A percentile compares a stretch with the other conserved stretches of the same genome.
Conservation (phyloP, 495 filamentous ascomycete species). For the Aspergillus saccharolyticus region DNA sequence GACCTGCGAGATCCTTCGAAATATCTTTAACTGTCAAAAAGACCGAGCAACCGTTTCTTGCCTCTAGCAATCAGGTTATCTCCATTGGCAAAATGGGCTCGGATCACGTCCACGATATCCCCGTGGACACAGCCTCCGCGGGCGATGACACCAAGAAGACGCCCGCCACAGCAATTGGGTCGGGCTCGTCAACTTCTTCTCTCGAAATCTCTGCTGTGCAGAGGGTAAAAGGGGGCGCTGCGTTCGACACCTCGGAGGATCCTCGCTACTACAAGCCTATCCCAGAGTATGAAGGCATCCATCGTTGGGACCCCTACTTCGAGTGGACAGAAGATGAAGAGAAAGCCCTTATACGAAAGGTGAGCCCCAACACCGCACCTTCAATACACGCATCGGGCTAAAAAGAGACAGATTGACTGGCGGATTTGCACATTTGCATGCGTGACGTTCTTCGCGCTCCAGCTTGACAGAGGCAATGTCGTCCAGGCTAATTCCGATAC, state of each 20-base stretch:
- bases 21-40: not conserved
- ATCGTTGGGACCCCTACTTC: slow-evolving; percentile 70
- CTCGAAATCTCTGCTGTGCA: slow-evolving; percentile 13
- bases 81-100: slow-evolving; percentile 14
- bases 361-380: slow-evolving; percentile 17
- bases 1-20: not conserved
- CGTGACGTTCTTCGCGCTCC: slow-evolving; percentile 77
- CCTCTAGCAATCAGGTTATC: not conserved
- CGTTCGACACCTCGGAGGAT: slow-evolving; percentile 41
- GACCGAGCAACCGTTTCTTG: not conserved
- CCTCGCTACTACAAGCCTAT: slow-evolving; percentile 54
- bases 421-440: slow-evolving; percentile 61
- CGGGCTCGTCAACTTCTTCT: slow-evolving; percentile 26
- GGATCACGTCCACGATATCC: slow-evolving; percentile 11
- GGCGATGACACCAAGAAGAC: slow-evolving; percentile 11
- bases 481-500: slow-evolving; percentile 67
- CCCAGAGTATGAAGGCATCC: slow-evolving; percentile 59
- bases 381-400: not conserved
- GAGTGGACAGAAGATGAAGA: slow-evolving; percentile 70
- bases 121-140: slow-evolving; percentile 2
- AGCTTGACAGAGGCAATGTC: slow-evolving; percentile 75
- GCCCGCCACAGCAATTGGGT: slow-evolving; percentile 1
- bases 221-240: slow-evolving; percentile 21
- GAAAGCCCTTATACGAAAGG: slow-evolving; percentile 60
- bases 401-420: slow-evolving; percentile 43